Base-by-base conservation (phyloP, 2,329 filamentous ascomycete genomes). In the Pseudogymnoascus sp. region DNA sequence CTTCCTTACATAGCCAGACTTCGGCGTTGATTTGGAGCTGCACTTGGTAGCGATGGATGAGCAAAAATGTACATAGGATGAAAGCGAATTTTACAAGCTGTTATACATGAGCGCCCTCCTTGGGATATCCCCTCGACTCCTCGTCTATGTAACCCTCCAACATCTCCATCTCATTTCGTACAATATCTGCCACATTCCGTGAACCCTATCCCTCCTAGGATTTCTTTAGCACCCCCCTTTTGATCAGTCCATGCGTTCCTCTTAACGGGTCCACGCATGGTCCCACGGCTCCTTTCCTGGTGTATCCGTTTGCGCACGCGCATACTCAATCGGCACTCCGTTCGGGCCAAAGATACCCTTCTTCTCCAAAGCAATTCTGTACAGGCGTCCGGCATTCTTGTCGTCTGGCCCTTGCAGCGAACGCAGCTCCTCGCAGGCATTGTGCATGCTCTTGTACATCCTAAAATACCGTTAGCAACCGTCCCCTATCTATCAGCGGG, bases 301-400 rank as follows among this genome's bases (percentile, higher is more conserved):
- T 58, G 84, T 90, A 71, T 97, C 93, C 32, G 89, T 93, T 81
- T 96, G 89, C 65, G 84, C 79, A 66, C 89, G 79, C 28, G 89
- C 89, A 79, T 96, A 97, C 80, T 99, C 94, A 70, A 97, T 92
- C 12, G 94, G 94, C 62, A 97, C 81, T 62, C 86, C 84, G 59
- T 86, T 80, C 57, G 81, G 78, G 37, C 81, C 79, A 78, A 88
- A 96, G 16, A 96, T 79, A 6, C 89, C 90, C 75, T 88, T 89
- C 85, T 97, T 97, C 75, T 89, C 85, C 87, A 96, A 91, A 1
- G 92, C 90, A 64, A 91, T 86, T 7, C 92, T 80, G 77, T 92
- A 99, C 70, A 99, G 73, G 69, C 88, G 86, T 0, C 89, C 89
- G 65, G 86, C 79, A 59, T 82, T 81, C 63, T 81, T 78, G 2